phyloP scores from a whole-genome alignment of 2,329 filamentous ascomycete species.

The Samsoniella hepiali region DNA sequence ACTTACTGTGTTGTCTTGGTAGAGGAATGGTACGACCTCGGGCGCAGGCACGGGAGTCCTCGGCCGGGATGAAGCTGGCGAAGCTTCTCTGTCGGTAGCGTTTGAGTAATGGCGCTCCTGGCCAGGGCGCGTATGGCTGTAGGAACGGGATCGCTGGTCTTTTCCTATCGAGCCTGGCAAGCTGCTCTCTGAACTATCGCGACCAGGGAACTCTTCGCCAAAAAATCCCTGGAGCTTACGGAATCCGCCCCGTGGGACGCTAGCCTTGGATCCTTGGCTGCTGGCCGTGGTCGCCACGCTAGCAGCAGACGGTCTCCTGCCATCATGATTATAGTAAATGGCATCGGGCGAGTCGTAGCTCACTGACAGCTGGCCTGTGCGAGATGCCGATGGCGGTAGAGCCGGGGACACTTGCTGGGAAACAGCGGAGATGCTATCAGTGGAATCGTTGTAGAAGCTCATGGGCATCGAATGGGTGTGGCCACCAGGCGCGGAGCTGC shows the following conservation, averaged over 20 bases:
- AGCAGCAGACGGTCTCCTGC: conserved; percentile 80
- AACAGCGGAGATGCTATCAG: conserved; percentile 60
- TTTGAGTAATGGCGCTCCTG: conserved; percentile 80
- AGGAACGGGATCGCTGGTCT: conserved; percentile 62
- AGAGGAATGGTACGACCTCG: conserved; percentile 96
- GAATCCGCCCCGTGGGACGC: conserved; percentile 65
- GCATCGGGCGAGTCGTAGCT: conserved; percentile 61
- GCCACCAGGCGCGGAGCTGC: conserved; percentile 28
- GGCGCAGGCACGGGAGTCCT: conserved; percentile 83
- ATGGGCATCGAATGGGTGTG: conserved; percentile 42
- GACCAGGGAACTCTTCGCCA: conserved; percentile 78
- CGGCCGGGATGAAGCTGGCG: conserved; percentile 72
- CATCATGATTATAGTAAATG: conserved; percentile 61
- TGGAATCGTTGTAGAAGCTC: conserved; percentile 73
- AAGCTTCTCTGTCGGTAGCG: conserved; percentile 68
- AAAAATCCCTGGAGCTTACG: conserved; percentile 91
- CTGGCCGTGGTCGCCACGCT: conserved; percentile 77
- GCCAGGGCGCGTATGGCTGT: conserved; percentile 57
- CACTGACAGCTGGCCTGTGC: conserved; percentile 34
- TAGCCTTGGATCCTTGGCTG: conserved; percentile 76
- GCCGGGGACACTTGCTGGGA: conserved; percentile 71
- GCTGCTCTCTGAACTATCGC: conserved; percentile 71
- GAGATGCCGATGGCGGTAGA: conserved; percentile 49
- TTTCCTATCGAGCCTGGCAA: conserved; percentile 51
- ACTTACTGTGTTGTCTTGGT: conserved; percentile 70